These are phyloP conservation scores for Colletotrichum ledebouriae DNA, from an alignment of 2,329 filamentous ascomycete genomes.

Conservation along the genomic window DNA sequence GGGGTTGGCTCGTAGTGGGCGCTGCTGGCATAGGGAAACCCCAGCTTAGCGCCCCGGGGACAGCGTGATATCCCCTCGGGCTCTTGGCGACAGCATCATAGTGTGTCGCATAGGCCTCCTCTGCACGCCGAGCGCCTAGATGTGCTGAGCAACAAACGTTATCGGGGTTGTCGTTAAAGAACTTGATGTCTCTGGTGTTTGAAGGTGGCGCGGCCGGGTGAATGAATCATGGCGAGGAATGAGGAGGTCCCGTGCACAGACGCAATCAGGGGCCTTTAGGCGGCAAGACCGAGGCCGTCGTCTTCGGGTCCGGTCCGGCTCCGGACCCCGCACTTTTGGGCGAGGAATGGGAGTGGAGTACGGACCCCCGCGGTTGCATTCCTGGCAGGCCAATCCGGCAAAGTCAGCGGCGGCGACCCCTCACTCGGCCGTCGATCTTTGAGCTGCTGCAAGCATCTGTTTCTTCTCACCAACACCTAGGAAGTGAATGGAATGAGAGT, in stretches of 20 bases:
- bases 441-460: neutral
- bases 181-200: neutral
- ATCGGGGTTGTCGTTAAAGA: neutral
- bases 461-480: neutral
- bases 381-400: conserved; percentile 19
- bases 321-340: neutral
- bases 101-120: conserved; percentile 51
- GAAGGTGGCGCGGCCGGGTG: neutral
- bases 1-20: conserved; percentile 44
- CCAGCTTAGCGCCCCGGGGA: conserved; percentile 47
- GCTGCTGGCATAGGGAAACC: conserved; percentile 39
- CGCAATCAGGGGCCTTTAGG: neutral
- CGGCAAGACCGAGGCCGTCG: neutral
- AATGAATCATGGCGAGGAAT: neutral
- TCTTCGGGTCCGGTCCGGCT: conserved; percentile 20
- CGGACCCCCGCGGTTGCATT: conserved; percentile 6
- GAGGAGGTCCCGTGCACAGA: neutral
- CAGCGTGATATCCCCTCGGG: conserved; percentile 43
- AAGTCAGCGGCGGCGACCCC: neutral
- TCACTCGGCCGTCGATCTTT: conserved; percentile 7
- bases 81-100: conserved; percentile 49
- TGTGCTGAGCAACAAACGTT: conserved; percentile 46
- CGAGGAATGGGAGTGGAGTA: neutral
- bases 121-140: conserved; percentile 52
- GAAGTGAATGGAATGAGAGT: no score